Percentiles rank a stretch among this genome's conserved stretches.
These are phyloP conservation scores for Alternaria sp. DNA, from an alignment of 2,329 filamentous ascomycete genomes.

Conservation along the genomic window DNA sequence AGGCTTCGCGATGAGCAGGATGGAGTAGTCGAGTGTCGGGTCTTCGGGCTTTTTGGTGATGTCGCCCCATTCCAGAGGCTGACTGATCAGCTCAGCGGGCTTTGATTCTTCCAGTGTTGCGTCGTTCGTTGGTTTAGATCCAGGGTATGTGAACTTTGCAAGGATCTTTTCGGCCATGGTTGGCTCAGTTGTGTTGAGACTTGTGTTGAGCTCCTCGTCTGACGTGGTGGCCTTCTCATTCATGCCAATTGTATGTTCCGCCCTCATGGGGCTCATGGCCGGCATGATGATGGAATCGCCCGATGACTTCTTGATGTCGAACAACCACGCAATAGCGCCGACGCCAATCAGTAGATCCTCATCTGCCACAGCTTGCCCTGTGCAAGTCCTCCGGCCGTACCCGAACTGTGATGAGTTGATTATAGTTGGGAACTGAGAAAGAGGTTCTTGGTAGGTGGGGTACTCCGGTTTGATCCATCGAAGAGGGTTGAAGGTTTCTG, in stretches of 20 bases:
- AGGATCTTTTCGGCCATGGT: slow-evolving; percentile 35
- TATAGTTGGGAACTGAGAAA: slow-evolving; percentile 59
- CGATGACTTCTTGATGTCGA: slow-evolving; percentile 44
- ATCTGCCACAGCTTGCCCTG: slow-evolving; percentile 52
- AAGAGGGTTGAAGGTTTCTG: slow-evolving; percentile 68
- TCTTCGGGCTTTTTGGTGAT: slow-evolving; percentile 40
- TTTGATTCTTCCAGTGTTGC: slow-evolving; percentile 8
- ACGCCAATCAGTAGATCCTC: slow-evolving; percentile 52
- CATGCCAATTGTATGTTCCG: slow-evolving; percentile 23
- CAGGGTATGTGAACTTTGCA: slow-evolving; percentile 36
- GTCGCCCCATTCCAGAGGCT: slow-evolving; percentile 31
- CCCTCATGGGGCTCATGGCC: slow-evolving; percentile 17
- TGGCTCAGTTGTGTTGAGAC: slow-evolving; percentile 20
- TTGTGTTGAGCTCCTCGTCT: slow-evolving; percentile 45
- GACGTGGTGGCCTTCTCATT: slow-evolving; percentile 47
- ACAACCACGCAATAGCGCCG: slow-evolving; percentile 55
- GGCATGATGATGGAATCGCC: slow-evolving; percentile 15
- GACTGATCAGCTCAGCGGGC: slow-evolving; percentile 17
- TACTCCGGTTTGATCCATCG: slow-evolving; percentile 66
- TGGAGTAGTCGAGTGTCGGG: slow-evolving; percentile 53
- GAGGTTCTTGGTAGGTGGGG: slow-evolving; percentile 61
- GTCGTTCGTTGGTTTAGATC: slow-evolving; percentile 17
- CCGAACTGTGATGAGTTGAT: slow-evolving; percentile 62
- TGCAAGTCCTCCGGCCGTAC: slow-evolving; percentile 59
- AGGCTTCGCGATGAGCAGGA: slow-evolving; percentile 55